A percentile compares a stretch with the other conserved stretches of the same genome.
phyloP scores from a whole-genome alignment of 2,329 filamentous ascomycete genomes.

The Colletotrichum sp. region DNA sequence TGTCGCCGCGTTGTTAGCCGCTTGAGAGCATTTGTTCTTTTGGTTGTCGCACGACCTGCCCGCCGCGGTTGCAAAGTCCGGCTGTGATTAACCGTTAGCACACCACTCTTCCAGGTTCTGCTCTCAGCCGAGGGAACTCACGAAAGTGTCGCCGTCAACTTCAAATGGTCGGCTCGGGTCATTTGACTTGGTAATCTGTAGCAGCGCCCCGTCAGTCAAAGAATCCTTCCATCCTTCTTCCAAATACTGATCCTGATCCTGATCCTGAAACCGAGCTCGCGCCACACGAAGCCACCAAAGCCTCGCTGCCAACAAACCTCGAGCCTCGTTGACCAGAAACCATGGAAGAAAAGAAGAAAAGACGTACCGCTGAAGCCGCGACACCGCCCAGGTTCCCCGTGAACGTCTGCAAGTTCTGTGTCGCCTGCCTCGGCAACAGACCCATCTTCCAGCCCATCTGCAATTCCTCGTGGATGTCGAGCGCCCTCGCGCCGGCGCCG shows the following conservation, averaged over 20 bases:
- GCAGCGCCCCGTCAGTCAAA: background rate
- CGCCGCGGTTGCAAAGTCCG: constrained; percentile 46
- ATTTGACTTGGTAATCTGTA: constrained; percentile 43
- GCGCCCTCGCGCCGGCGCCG: constrained; percentile 14
- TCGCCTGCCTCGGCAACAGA: constrained; percentile 33
- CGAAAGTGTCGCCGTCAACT: constrained; percentile 50
- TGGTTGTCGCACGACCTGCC: constrained; percentile 53
- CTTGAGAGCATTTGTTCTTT: constrained; percentile 50
- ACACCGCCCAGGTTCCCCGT: constrained; percentile 42
- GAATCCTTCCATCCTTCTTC: background rate
- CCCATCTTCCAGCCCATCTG: constrained; percentile 41
- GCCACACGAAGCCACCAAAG: background rate
- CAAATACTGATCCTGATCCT: background rate
- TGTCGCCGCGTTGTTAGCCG: constrained; percentile 39
- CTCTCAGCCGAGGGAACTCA: constrained; percentile 27
- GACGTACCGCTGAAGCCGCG: constrained; percentile 37
- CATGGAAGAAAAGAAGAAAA: background rate
- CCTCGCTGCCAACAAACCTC: background rate
- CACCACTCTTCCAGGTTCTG: background rate
- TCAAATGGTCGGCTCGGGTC: constrained; percentile 45
- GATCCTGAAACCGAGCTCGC: background rate
- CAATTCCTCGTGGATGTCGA: constrained; percentile 33
- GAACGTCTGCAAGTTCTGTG: constrained; percentile 46
- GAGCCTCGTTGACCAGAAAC: background rate
- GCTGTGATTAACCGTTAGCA: constrained; percentile 28